These are phyloP conservation scores for Aegilops speltoides DNA, from an alignment of 176 grass and related monocot genomes.

Conservation along the genomic window DNA sequence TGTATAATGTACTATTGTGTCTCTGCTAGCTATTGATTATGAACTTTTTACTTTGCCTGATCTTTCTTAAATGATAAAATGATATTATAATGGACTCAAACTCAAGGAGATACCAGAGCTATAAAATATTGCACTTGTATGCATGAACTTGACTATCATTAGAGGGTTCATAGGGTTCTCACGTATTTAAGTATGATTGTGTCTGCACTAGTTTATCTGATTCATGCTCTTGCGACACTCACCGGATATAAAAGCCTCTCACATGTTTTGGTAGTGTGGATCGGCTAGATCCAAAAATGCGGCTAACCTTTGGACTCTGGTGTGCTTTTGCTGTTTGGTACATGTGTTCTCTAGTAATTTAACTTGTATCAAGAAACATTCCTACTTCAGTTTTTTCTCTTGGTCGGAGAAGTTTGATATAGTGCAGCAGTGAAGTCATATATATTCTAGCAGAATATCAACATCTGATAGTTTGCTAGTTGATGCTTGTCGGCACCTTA, in stretches of 20 bases:
- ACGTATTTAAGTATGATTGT: neutral
- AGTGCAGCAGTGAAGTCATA: neutral
- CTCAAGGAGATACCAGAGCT: neutral
- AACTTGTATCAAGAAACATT: neutral
- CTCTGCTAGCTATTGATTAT: neutral
- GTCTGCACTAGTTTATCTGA: conserved; percentile 3
- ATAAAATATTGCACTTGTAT: neutral
- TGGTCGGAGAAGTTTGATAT: conserved; percentile 13
- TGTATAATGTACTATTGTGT: neutral
- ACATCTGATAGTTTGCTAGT: no score
- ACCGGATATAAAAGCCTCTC: neutral
- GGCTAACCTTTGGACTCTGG: neutral
- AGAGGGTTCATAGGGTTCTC: neutral
- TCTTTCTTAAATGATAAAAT: neutral
- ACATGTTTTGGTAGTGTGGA: neutral
- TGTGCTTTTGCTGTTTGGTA: neutral
- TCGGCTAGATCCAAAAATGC: neutral
- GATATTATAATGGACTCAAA: neutral
- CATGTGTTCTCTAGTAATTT: neutral
- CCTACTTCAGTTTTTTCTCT: neutral
- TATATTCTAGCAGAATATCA: no score
- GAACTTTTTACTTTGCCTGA: neutral
- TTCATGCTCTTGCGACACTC: neutral
- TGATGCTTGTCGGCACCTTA: no score
- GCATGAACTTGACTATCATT: neutral